Conservation (phyloP, 1,139 yeast species). For the Pichia sp. region DNA sequence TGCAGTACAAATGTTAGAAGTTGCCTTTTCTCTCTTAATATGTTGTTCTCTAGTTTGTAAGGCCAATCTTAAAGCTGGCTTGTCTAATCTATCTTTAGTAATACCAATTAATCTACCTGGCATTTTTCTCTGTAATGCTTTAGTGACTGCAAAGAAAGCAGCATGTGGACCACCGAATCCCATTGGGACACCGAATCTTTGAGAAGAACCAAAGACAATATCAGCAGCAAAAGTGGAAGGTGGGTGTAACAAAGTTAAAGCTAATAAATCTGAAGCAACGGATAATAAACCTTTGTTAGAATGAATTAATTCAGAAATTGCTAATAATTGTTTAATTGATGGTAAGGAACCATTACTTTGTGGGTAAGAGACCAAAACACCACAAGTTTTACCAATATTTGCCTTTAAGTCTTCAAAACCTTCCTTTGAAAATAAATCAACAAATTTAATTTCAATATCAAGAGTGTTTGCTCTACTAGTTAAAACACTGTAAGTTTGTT, state of each 20-base stretch:
- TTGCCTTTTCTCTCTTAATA: slow-evolving; percentile 94
- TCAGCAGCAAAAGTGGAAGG: slow-evolving; percentile 89
- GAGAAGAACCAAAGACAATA: slow-evolving; percentile 86
- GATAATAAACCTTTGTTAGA: slow-evolving; percentile 67
- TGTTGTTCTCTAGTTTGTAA: slow-evolving; percentile 98
- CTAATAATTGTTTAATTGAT: slow-evolving; percentile 40
- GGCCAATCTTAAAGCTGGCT: slow-evolving; percentile 83
- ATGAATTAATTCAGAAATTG: slow-evolving; percentile 63
- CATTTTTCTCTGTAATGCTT: slow-evolving; percentile 77
- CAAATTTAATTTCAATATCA: slow-evolving; percentile 55
- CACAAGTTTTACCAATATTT: slow-evolving; percentile 49
- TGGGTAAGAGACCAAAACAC: slow-evolving; percentile 88
- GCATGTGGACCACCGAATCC: slow-evolving; percentile 99
- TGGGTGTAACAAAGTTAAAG: slow-evolving; percentile 76
- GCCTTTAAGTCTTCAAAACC: slow-evolving; percentile 40
- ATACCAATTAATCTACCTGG: slow-evolving; percentile 96
- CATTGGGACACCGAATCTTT: slow-evolving; percentile 95
- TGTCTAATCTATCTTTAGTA: slow-evolving; percentile 85
- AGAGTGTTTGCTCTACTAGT: slow-evolving; percentile 73
- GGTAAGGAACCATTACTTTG: slow-evolving; percentile 74
- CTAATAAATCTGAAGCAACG: slow-evolving; percentile 85
- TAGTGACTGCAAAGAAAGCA: slow-evolving; percentile 85
- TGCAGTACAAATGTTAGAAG: slow-evolving; percentile 95
- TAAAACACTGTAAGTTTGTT: slow-evolving; percentile 79
- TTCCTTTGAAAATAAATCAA: slow-evolving; percentile 44